Base-by-base conservation (phyloP, 2,329 filamentous ascomycete genomes). In the Leptoxyphium fumago region DNA sequence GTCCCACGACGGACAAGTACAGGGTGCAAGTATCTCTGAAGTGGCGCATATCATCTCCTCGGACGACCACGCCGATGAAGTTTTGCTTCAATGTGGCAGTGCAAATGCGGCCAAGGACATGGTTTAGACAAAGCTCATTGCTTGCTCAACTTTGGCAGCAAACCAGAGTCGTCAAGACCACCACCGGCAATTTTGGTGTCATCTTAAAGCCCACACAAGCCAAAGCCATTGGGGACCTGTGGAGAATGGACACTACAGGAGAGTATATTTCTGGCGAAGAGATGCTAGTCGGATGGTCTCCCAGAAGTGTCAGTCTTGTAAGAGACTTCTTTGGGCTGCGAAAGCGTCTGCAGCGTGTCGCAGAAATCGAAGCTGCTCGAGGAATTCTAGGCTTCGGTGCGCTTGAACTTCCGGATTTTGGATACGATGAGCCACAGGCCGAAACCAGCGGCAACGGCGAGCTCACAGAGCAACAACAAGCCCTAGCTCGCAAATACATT, bases 261-360 rank as follows among this genome's bases (percentile, higher is more conserved):
- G 86, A 94, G 61, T 96, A 95, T 58, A 84, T 98, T 55, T 95
- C 94, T 62, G 91, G 91, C 44, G 88, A 98, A 64, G 91, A 98
- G 62, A 74, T 80, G 41, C 70, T 98, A 34, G 78, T 72, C 2
- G 78, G 79, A 45, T 98, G 91, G 91, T 78, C 80, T 7, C 89
- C 91, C 2, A 77, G 91, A 38, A 87, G 91, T 30, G 84, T 96
- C 2, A 93, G 86, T 0, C 68, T 98, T 1, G 81, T 98, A n/a
- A 78, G 80, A 46, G 91, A 98, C 62, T 94, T 82, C 55, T 81
- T 95, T 44, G 65, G 72, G 10, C 75, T 82, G 5, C 79, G 79
- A 47, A 86, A 84, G 63, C 81, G 83, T 57, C 79, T 79, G 53
- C 71, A 75, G 46, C 79, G 87, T 13, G 72, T 83, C 26, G 78